phyloP scores from a whole-genome alignment of 768 basidiomycete genomes.

The Hericium erinaceus region DNA sequence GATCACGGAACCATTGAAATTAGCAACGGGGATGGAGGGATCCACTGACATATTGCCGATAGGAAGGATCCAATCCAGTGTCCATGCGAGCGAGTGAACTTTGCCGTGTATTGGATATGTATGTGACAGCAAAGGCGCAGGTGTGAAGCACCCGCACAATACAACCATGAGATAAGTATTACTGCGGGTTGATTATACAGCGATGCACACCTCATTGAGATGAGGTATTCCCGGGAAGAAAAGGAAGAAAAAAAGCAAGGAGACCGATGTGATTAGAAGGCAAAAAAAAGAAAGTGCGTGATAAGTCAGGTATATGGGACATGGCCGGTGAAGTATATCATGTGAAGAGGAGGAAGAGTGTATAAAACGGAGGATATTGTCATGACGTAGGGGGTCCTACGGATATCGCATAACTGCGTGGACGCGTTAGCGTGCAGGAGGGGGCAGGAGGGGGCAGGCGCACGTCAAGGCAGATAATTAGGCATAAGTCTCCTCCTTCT shows the following conservation, averaged over 20 bases:
- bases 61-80: too few species aligned
- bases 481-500: slow-evolving; percentile 6
- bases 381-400: not conserved
- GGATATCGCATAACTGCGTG: not conserved
- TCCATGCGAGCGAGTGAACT: too few species aligned
- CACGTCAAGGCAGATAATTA: not conserved
- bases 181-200: not conserved
- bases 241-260: not conserved
- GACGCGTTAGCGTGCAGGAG: not conserved
- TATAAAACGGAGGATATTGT: not conserved
- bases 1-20: too few species aligned
- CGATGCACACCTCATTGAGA: not conserved
- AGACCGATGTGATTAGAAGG: not conserved
- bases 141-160: not conserved
- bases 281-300: not conserved
- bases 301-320: not conserved
- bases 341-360: not conserved
- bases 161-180: not conserved
- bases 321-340: not conserved
- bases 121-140: not conserved
- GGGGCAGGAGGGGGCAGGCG: not conserved
- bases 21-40: too few species aligned
- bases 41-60: too few species aligned
- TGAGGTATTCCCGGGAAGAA: not conserved
- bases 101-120: not conserved